phyloP scores from a whole-genome alignment of 805 yeast species.

The Yamadazyma phyllophila region DNA sequence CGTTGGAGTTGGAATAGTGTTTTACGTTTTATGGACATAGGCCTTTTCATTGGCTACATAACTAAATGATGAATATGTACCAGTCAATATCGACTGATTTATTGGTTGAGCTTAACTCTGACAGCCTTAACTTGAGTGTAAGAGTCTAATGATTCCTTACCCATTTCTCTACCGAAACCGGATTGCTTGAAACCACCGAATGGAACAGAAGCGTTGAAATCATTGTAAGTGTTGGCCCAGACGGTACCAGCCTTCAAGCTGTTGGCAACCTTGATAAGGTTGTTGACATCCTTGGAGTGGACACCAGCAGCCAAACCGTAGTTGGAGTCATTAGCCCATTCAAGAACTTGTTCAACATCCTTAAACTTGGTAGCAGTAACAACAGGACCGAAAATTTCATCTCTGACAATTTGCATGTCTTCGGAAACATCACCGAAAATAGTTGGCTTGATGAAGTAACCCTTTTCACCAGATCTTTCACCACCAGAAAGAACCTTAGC shows the following conservation, averaged over 20 bases:
- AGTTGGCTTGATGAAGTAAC: constrained; percentile 76
- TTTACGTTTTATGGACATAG: not conserved
- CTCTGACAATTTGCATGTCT: constrained; percentile 72
- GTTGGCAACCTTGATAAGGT: constrained; percentile 72
- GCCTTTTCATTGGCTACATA: not conserved
- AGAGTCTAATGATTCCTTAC: constrained; percentile 79
- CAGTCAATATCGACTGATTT: constrained; percentile 2
- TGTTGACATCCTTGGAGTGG: constrained; percentile 72
- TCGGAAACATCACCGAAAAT: constrained; percentile 78
- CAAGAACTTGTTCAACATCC: constrained; percentile 78
- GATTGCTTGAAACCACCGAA: constrained; percentile 91
- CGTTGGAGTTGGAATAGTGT: too few relatives aligned
- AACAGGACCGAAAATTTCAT: constrained; percentile 95
- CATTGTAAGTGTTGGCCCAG: constrained; percentile 90
- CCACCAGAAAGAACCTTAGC: constrained; percentile 85
- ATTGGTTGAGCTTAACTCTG: constrained; percentile 38
- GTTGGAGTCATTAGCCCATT: constrained; percentile 71
- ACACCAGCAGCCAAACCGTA: constrained; percentile 93
- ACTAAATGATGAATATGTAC: not conserved
- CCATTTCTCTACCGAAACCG: constrained; percentile 94
- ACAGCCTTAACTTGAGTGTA: constrained; percentile 89
- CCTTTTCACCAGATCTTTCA: constrained; percentile 65
- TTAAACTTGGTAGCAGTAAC: constrained; percentile 79
- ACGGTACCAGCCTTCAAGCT: constrained; percentile 83
- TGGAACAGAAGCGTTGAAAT: constrained; percentile 83